Conservation (phyloP, 768 basidiomycete genomes). For the Galerina marginata region DNA sequence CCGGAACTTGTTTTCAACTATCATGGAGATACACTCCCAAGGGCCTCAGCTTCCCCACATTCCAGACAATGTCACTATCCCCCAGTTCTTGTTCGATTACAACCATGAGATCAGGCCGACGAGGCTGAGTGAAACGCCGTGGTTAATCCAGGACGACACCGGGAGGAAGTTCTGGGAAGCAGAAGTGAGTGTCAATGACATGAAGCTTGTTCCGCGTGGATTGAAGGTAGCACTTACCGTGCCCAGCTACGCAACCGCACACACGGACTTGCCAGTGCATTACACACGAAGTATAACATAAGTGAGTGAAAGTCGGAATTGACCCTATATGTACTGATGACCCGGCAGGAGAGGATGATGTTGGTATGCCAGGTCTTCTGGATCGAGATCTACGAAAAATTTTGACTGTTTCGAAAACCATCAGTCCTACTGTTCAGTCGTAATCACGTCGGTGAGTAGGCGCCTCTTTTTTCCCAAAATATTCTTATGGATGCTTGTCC, state of each 20-base stretch:
- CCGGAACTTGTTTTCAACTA: neutral
- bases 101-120: constrained; percentile 47
- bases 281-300: constrained; percentile 47
- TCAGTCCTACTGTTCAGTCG: constrained; percentile 68
- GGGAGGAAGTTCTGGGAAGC: constrained; percentile 43
- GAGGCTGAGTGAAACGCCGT: constrained; percentile 38
- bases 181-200: constrained; percentile 38
- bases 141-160: constrained; percentile 57
- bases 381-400: neutral
- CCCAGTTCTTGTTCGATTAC: constrained; percentile 58
- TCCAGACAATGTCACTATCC: constrained; percentile 56
- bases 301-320: constrained; percentile 33
- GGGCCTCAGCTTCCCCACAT: constrained; percentile 42
- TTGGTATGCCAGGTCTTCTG: constrained; percentile 43
- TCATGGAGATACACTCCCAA: constrained; percentile 36
- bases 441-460: constrained; percentile 63
- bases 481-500: neutral
- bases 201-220: neutral
- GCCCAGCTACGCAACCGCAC: constrained; percentile 51
- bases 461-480: neutral
- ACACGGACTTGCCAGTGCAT: constrained; percentile 51
- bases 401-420: neutral
- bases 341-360: constrained; percentile 49
- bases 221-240: neutral
- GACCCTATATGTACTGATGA: neutral